These are phyloP conservation scores for Wickerhamomyces mucosus DNA, from an alignment of 805 yeast species.

Conservation along the genomic window DNA sequence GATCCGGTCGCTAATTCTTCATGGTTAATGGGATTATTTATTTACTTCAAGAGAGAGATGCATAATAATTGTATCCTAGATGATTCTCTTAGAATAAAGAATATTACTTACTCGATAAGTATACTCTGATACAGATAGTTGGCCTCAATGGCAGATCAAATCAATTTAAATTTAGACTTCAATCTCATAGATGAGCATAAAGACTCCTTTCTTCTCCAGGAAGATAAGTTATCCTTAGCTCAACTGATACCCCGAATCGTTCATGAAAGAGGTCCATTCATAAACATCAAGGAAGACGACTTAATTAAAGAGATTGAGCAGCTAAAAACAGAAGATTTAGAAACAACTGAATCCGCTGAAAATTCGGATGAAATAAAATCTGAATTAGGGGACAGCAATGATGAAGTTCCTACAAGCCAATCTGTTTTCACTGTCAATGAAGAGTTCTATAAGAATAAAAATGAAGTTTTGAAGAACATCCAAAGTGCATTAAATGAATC, in stretches of 20 bases:
- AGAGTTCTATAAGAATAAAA: conserved; percentile 39
- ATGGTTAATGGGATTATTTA: too few species aligned
- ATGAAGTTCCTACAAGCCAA: conserved; percentile 9
- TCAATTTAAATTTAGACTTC: conserved; percentile 10
- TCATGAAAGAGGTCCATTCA: conserved; percentile 46
- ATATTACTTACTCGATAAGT: conserved; percentile 7
- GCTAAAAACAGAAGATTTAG: neutral
- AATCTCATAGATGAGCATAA: conserved; percentile 16
- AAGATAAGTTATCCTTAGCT: conserved; percentile 32
- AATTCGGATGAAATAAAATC: conserved; percentile 8
- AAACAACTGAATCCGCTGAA: conserved; percentile 9
- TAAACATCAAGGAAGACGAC: conserved; percentile 44
- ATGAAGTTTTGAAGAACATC: conserved; percentile 42
- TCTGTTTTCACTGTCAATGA: conserved; percentile 19
- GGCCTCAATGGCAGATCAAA: conserved; percentile 9
- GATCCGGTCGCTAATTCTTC: neutral
- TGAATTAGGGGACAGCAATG: conserved; percentile 6
- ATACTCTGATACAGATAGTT: conserved; percentile 14
- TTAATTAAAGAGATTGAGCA: conserved; percentile 32
- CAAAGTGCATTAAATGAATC: conserved; percentile 79
- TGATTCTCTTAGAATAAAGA: conserved; percentile 7
- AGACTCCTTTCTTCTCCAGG: conserved; percentile 17
- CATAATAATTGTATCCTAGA: neutral
- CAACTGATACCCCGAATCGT: conserved; percentile 53
- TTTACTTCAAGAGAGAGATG: neutral